Percentiles rank a stretch among this genome's conserved stretches.
phyloP scores from a whole-genome alignment of 2,329 filamentous ascomycete species.

The Aspergillus glaucus region DNA sequence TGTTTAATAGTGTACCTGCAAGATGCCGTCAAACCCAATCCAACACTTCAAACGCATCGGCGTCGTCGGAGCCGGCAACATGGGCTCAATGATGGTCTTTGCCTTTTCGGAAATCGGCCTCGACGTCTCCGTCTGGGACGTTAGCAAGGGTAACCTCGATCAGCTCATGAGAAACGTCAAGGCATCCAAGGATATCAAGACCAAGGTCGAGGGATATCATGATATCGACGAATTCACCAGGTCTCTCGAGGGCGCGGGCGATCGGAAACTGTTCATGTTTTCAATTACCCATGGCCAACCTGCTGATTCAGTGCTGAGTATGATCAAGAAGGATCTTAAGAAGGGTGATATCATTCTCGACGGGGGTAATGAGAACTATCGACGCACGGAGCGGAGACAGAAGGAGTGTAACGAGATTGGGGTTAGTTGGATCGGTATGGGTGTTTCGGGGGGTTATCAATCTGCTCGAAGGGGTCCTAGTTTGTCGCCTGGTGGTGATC shows the following conservation, averaged over 20 bases:
- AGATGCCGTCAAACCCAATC: constrained; percentile 7
- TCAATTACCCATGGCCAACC: constrained; percentile 36
- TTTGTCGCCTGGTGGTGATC: constrained; percentile 60
- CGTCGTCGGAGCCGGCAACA: constrained; percentile 36
- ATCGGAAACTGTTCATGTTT: constrained; percentile 34
- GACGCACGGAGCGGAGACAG: constrained; percentile 58
- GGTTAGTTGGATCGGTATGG: constrained; percentile 61
- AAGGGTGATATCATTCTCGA: constrained; percentile 63
- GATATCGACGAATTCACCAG: constrained; percentile 30
- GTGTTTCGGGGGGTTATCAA: constrained; percentile 65
- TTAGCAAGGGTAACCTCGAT: constrained; percentile 28
- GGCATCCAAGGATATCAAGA: constrained; percentile 18
- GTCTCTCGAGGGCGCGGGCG: constrained; percentile 25
- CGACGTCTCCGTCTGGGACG: constrained; percentile 36
- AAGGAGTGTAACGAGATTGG: constrained; percentile 50
- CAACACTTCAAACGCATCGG: constrained; percentile 32
- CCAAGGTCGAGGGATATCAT: constrained; percentile 28
- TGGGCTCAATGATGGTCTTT: constrained; percentile 40
- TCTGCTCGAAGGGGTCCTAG: constrained; percentile 59
- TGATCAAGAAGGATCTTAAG: constrained; percentile 47
- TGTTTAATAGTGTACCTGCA: not conserved
- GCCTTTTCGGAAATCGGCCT: constrained; percentile 35
- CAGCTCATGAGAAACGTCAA: constrained; percentile 20
- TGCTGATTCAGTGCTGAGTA: constrained; percentile 29
- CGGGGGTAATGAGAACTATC: constrained; percentile 62